These are phyloP conservation scores for Microsporum audouinii DNA, from an alignment of 2,329 filamentous ascomycete species.

Conservation along the genomic window DNA sequence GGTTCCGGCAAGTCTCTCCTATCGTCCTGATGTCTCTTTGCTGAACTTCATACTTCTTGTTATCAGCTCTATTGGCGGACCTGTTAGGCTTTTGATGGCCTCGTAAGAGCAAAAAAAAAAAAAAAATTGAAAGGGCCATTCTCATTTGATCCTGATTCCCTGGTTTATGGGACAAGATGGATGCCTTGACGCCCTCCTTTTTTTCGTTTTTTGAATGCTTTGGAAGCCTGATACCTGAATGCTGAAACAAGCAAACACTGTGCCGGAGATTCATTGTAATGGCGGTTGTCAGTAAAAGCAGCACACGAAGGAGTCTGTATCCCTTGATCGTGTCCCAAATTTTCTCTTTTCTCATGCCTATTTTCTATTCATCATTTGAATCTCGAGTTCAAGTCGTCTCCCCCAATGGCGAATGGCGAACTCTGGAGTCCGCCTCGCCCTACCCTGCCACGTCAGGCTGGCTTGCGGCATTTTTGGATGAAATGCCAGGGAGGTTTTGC, in stretches of 20 bases:
- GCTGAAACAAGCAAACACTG: not conserved
- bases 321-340: not conserved
- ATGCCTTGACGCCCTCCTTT: not conserved
- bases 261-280: not conserved
- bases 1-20: not conserved
- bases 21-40: not conserved
- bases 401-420: not conserved
- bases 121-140: not conserved
- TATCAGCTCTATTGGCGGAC: not conserved
- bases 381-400: not conserved
- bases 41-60: not conserved
- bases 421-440: not conserved
- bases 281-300: not conserved
- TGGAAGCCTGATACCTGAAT: not conserved
- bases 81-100: not conserved
- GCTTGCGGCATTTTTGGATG: not conserved
- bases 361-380: not conserved
- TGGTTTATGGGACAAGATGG: not conserved
- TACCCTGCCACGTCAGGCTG: constrained; percentile 1
- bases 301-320: constrained; percentile 3
- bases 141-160: not conserved
- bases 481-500: not conserved
- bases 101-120: not conserved
- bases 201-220: not conserved
- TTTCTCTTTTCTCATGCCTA: not conserved